A percentile compares a stretch with the other conserved stretches of the same genome.
These are phyloP conservation scores for Entomortierella lignicola DNA, from an alignment of 192 early-diverging fungal genomes.

Conservation along the genomic window DNA sequence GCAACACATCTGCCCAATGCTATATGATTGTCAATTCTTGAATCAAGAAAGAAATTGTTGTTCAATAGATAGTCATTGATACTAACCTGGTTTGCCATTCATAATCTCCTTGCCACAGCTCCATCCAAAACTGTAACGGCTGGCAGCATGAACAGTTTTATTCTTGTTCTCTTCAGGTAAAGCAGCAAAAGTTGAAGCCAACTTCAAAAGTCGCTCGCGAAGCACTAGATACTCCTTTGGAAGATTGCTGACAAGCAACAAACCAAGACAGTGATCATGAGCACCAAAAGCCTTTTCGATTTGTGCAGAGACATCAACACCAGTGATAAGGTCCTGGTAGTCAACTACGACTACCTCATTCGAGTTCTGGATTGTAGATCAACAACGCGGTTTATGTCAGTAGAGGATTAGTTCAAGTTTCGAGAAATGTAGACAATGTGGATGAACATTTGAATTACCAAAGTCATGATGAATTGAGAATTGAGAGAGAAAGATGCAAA, in stretches of 20 bases:
- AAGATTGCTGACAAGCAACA: constrained; percentile 67
- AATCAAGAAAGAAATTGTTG: too few species aligned
- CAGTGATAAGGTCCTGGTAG: constrained; percentile 59
- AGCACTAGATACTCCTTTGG: constrained; percentile 57
- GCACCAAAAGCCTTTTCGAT: constrained; percentile 69
- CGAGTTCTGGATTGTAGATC: not conserved
- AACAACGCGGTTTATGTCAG: not conserved
- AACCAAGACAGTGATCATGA: constrained; percentile 62
- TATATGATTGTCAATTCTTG: too few species aligned
- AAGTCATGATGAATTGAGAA: not conserved
- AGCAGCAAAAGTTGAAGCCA: constrained; percentile 66
- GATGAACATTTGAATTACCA: not conserved
- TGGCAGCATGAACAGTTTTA: constrained; percentile 60
- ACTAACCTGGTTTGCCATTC: constrained; percentile 71
- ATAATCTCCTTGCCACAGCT: constrained; percentile 76
- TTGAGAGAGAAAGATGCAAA: not conserved
- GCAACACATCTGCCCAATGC: too few species aligned
- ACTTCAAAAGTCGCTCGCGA: constrained; percentile 59
- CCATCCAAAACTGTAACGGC: constrained; percentile 77
- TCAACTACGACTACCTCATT: constrained; percentile 59
- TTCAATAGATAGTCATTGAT: too few species aligned
- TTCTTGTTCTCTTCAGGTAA: constrained; percentile 62
- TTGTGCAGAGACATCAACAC: constrained; percentile 52
- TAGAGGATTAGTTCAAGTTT: not conserved
- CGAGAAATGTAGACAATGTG: not conserved